Evolutionary conservation across 495 filamentous ascomycete species (phyloP).

Genomic region (Penicillium subrubescens): DNA sequence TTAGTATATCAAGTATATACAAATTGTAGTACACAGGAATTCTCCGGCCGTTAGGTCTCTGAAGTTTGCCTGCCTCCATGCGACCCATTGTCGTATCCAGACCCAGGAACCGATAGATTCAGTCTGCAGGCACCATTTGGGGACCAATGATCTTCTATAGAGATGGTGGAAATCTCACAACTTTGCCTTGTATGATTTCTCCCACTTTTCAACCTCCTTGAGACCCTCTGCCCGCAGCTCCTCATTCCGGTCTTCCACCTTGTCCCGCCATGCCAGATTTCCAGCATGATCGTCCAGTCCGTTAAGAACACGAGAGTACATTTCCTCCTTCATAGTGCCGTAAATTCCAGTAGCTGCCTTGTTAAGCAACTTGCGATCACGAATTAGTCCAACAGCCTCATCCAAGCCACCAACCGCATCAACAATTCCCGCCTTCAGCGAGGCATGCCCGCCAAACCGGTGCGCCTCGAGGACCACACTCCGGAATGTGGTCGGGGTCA

Average conservation of each 20-base stretch:
- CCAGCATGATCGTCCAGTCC: slow-evolving; percentile 49
- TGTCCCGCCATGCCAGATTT: slow-evolving; percentile 49
- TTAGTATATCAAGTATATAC: not conserved
- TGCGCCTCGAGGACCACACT: slow-evolving; percentile 68
- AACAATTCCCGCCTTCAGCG: slow-evolving; percentile 64
- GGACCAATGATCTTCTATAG: not conserved
- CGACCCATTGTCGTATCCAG: not conserved
- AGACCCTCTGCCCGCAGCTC: slow-evolving; percentile 24
- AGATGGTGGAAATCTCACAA: slow-evolving; percentile 33
- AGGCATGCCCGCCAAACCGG: slow-evolving; percentile 60
- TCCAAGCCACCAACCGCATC: slow-evolving; percentile 67
- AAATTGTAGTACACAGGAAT: not conserved
- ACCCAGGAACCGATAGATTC: not conserved
- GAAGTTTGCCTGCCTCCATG: not conserved
- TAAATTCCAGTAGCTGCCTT: slow-evolving; percentile 66
- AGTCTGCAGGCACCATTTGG: not conserved
- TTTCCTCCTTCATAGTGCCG: slow-evolving; percentile 68
- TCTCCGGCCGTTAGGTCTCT: not conserved
- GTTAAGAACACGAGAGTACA: slow-evolving; percentile 64
- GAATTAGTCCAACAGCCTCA: slow-evolving; percentile 57
- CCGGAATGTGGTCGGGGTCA: slow-evolving; percentile 55
- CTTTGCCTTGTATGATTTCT: slow-evolving; percentile 48
- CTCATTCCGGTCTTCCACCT: slow-evolving; percentile 34
- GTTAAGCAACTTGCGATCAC: slow-evolving; percentile 53
- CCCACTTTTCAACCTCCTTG: slow-evolving; percentile 41